Percentiles rank a stretch among this genome's conserved stretches.
Evolutionary conservation across 83 land plant genomes (phyloP).

Genomic region (Diphasiastrum complanatum): DNA sequence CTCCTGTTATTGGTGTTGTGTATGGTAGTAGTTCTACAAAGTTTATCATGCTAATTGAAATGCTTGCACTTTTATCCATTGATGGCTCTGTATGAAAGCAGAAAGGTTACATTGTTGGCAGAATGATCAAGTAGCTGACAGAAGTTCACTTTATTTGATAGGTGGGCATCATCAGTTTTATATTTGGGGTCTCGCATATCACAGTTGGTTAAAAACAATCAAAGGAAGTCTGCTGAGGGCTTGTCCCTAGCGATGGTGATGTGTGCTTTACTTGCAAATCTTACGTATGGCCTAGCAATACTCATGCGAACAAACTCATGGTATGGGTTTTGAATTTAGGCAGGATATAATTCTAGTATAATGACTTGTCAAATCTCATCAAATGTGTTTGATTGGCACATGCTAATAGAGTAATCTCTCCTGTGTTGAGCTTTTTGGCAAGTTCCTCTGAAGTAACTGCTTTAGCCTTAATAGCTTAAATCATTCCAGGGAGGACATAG

Average conservation of each 20-base stretch:
- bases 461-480: too few relatives aligned
- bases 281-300: constrained; percentile 38
- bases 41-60: too few relatives aligned
- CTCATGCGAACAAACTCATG: constrained; percentile 32
- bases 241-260: constrained; percentile 38
- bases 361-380: not conserved
- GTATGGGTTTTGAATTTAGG: too few relatives aligned
- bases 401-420: not conserved
- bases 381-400: not conserved
- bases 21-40: too few relatives aligned
- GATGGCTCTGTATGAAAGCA: too few relatives aligned
- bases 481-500: constrained; percentile 30
- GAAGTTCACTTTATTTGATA: constrained; percentile 10
- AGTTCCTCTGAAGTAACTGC: too few relatives aligned
- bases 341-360: too few relatives aligned
- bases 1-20: constrained; percentile 7
- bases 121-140: too few relatives aligned
- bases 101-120: too few relatives aligned
- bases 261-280: constrained; percentile 37
- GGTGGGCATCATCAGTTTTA: constrained; percentile 36
- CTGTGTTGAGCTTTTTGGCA: too few relatives aligned
- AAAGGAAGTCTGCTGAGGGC: constrained; percentile 39
- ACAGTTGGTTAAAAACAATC: constrained; percentile 30
- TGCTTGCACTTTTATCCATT: too few relatives aligned
- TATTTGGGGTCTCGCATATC: constrained; percentile 37